Conservation (phyloP, 2,329 filamentous ascomycete species). For the Corinectria fuckeliana region DNA sequence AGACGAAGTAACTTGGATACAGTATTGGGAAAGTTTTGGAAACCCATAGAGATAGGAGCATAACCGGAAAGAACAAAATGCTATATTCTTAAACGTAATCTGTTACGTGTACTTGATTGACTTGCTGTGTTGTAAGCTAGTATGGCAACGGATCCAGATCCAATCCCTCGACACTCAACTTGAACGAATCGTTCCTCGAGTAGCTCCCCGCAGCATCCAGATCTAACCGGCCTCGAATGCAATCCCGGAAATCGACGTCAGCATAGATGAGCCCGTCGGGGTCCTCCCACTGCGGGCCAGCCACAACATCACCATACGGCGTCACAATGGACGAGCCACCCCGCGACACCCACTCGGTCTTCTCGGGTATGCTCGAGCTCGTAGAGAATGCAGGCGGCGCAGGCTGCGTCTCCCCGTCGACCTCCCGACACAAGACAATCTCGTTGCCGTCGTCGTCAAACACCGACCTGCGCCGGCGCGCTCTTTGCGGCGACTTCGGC, state of each 20-base stretch:
- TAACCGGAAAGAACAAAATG: background rate
- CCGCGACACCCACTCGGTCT: conserved; percentile 63
- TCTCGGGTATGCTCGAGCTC: conserved; percentile 22
- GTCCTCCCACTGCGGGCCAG: conserved; percentile 85
- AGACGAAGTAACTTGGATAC: conserved; percentile 31
- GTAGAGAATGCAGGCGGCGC: conserved; percentile 5
- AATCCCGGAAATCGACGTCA: conserved; percentile 88
- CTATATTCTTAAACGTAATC: background rate
- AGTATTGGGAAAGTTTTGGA: conserved; percentile 13
- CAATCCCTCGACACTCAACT: conserved; percentile 64
- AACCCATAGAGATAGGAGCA: conserved; percentile 15
- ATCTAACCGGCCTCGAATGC: conserved; percentile 80
- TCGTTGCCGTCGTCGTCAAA: conserved; percentile 63
- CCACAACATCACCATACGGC: conserved; percentile 79
- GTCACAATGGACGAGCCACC: conserved; percentile 85
- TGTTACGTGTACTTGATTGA: background rate
- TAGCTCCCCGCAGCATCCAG: conserved; percentile 87
- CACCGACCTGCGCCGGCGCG: conserved; percentile 49
- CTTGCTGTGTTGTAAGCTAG: conserved; percentile 25
- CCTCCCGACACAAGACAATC: conserved; percentile 52
- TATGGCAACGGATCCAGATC: conserved; percentile 65
- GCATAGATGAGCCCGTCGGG: conserved; percentile 69
- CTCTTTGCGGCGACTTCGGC: conserved; percentile 38
- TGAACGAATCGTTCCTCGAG: conserved; percentile 73
- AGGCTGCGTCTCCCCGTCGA: background rate